Evolutionary conservation across 23 red algal species (phyloP).

Genomic region (Porphyridium purpureum): DNA sequence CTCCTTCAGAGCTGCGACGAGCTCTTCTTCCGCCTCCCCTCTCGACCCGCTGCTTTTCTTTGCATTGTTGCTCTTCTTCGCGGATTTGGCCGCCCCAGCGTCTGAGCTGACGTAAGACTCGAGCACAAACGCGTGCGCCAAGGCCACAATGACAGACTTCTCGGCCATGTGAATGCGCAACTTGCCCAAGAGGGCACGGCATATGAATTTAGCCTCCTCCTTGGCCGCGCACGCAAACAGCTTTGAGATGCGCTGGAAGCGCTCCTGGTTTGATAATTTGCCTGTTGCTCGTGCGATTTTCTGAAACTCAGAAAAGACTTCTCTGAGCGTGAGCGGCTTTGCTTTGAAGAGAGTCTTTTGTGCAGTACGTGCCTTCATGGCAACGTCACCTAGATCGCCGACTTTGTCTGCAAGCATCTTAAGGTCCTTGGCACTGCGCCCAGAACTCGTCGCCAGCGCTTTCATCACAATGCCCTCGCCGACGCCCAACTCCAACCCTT

Average conservation of each 20-base stretch:
- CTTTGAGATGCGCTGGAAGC: constrained; percentile 41
- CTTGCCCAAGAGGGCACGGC: constrained; percentile 66
- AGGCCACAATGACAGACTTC: constrained; percentile 63
- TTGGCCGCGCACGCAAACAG: constrained; percentile 35
- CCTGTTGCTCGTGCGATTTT: constrained; percentile 41
- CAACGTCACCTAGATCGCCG: constrained; percentile 91
- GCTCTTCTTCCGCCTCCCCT: constrained; percentile 7
- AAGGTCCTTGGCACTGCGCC: constrained; percentile 24
- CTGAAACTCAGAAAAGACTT: constrained; percentile 46
- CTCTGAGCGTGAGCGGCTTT: constrained; percentile 48
- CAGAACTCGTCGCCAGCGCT: constrained; percentile 46
- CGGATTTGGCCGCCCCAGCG: not conserved
- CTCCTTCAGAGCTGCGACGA: constrained; percentile 22
- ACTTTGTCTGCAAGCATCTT: constrained; percentile 26
- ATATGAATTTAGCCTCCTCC: constrained; percentile 76
- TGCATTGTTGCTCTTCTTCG: constrained; percentile 6
- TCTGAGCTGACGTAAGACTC: too few species aligned
- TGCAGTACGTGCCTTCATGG: constrained; percentile 27
- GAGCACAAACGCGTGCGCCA: constrained; percentile 37
- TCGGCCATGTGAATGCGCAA: constrained; percentile 88
- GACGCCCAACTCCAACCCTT: constrained; percentile 80
- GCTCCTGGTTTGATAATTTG: constrained; percentile 35
- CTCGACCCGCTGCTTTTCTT: constrained; percentile 5
- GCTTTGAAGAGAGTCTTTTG: constrained; percentile 82
- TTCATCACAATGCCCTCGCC: constrained; percentile 78